Evolutionary conservation across 352 stramenopile species (phyloP).

Genomic region (Pythium monospermum): DNA sequence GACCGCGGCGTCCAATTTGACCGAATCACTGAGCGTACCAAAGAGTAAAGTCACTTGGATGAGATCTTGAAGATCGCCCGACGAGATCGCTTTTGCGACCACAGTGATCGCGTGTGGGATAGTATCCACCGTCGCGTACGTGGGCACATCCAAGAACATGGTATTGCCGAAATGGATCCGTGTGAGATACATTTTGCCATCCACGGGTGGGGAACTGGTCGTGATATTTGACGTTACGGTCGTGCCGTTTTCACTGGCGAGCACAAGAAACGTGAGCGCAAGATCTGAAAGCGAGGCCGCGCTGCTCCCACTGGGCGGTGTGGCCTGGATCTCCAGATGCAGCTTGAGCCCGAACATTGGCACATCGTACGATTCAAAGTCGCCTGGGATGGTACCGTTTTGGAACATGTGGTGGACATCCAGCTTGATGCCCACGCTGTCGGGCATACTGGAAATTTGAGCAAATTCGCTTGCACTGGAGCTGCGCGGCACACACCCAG

Average conservation of each 20-base stretch:
- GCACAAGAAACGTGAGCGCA: conserved; percentile 3
- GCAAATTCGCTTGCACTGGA: conserved; percentile 1
- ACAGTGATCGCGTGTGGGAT: not conserved
- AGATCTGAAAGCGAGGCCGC: not conserved
- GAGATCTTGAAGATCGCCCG: not conserved
- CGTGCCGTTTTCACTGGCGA: not conserved
- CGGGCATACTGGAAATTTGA: not conserved
- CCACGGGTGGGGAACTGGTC: not conserved
- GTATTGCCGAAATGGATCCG: not conserved
- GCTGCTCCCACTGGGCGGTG: not conserved
- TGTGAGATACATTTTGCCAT: conserved; percentile 8
- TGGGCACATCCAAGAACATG: conserved; percentile 8
- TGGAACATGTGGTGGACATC: not conserved
- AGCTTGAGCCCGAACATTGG: not conserved
- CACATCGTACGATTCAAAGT: not conserved
- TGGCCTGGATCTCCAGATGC: not conserved
- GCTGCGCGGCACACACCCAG: not conserved
- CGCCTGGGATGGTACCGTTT: not conserved
- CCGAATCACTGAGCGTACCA: not conserved
- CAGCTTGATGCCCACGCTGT: not conserved
- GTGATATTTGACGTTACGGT: not conserved
- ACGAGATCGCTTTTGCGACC: not conserved
- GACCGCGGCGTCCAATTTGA: not conserved
- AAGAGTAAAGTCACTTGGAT: conserved; percentile 10
- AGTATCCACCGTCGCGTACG: conserved; percentile 1